Conservation (phyloP, 768 basidiomycete species). For the Floccularia luteovirens region DNA sequence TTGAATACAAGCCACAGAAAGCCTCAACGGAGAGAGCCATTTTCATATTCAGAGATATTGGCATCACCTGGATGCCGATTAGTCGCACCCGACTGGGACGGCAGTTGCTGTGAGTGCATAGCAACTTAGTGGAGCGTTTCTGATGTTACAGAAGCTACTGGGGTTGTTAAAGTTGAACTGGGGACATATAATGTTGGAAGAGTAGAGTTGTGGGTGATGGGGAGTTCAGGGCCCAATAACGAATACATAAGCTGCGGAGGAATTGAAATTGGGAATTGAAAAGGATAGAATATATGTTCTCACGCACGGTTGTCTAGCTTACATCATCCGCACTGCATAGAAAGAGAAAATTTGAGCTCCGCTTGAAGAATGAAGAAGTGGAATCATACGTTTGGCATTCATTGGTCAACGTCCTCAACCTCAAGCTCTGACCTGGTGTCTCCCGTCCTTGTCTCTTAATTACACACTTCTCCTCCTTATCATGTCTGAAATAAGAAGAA, state of each 20-base stretch:
- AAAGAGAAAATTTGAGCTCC: too few relatives aligned
- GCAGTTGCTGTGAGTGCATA: neutral
- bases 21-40: slow-evolving; percentile 23
- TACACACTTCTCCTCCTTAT: too few relatives aligned
- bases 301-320: too few relatives aligned
- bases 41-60: slow-evolving; percentile 30
- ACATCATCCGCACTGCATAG: too few relatives aligned
- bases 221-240: slow-evolving; percentile 53
- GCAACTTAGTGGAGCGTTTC: neutral
- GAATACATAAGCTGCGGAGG: slow-evolving; percentile 50
- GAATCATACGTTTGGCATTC: too few relatives aligned
- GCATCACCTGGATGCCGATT: slow-evolving; percentile 8
- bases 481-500: slow-evolving; percentile 98
- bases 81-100: neutral
- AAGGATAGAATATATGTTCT: too few relatives aligned
- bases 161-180: slow-evolving; percentile 28
- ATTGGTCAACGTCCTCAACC: too few relatives aligned
- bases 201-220: slow-evolving; percentile 66
- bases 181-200: slow-evolving; percentile 48
- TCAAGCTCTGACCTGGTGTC: too few relatives aligned
- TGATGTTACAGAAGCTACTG: neutral
- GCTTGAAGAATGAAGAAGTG: too few relatives aligned
- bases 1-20: slow-evolving; percentile 40
- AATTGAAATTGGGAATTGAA: slow-evolving; percentile 23
- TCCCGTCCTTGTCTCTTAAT: too few relatives aligned